Percentiles rank a stretch among this genome's conserved stretches.
Evolutionary conservation across 208 protist genomes (phyloP).

Genomic region (Crithidia bombi): DNA sequence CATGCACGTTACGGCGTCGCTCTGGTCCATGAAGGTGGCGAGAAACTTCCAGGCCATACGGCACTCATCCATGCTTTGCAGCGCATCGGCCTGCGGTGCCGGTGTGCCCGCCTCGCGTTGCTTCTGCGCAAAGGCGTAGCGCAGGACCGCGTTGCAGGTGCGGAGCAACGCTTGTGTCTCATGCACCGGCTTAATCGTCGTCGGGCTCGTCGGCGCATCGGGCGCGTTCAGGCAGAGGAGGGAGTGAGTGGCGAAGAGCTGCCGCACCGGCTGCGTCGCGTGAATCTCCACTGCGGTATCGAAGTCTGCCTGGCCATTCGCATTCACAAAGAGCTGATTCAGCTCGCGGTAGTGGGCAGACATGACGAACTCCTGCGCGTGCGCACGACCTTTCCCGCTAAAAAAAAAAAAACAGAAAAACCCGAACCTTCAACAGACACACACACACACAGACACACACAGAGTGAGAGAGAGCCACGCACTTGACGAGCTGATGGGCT

Average conservation of each 20-base stretch:
- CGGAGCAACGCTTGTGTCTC: conserved; percentile 34
- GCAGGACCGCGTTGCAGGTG: conserved; percentile 42
- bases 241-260: conserved; percentile 54
- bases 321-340: conserved; percentile 43
- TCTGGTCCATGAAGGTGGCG: conserved; percentile 31
- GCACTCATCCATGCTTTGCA: conserved; percentile 64
- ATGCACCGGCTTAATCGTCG: conserved; percentile 30
- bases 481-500: too few species aligned
- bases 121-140: conserved; percentile 36
- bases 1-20: conserved; percentile 40
- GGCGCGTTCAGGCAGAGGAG: conserved; percentile 26
- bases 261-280: conserved; percentile 51
- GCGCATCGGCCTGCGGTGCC: conserved; percentile 34
- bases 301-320: conserved; percentile 57
- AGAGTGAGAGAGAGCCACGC: neutral
- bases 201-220: conserved; percentile 20
- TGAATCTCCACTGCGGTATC: conserved; percentile 47
- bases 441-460: neutral
- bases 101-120: conserved; percentile 25
- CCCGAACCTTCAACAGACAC: neutral
- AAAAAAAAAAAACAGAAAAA: neutral
- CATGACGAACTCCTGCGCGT: too few species aligned
- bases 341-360: conserved; percentile 67
- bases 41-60: conserved; percentile 88
- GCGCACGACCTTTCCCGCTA: too few species aligned